A percentile compares a stretch with the other conserved stretches of the same genome.
Conservation (phyloP, 2,329 filamentous ascomycete genomes). For the Calonectria pseudoreteaudii region DNA sequence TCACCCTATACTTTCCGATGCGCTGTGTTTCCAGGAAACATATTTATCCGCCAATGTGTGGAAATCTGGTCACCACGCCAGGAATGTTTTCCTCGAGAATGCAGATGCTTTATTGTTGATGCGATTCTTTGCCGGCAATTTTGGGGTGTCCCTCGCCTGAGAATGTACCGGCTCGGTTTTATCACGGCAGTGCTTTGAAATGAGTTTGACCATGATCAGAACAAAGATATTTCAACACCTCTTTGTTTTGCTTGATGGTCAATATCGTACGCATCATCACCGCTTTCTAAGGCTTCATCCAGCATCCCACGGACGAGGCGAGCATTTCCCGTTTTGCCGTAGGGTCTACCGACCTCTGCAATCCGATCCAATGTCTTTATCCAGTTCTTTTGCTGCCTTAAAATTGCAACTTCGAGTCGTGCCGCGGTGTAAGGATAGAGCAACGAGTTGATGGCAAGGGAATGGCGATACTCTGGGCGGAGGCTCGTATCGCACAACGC, state of each 20-base stretch:
- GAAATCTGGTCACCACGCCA: no score
- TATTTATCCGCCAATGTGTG: no score
- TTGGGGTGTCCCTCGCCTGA: no score
- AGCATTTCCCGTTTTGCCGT: conserved; percentile 26
- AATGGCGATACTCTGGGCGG: conserved; percentile 24
- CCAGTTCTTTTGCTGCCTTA: conserved; percentile 31
- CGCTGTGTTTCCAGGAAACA: no score
- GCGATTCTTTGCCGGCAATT: no score
- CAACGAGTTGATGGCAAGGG: conserved; percentile 41
- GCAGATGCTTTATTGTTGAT: no score
- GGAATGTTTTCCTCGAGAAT: no score
- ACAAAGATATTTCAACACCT: conserved; percentile 32
- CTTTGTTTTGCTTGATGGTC: conserved; percentile 24
- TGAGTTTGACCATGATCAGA: conserved; percentile 6
- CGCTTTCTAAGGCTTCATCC: conserved; percentile 25
- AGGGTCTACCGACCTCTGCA: conserved; percentile 23
- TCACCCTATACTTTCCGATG: neutral
- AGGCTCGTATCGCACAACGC: conserved; percentile 33
- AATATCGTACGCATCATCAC: conserved; percentile 29
- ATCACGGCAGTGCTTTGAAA: no score
- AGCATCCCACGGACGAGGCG: conserved; percentile 27
- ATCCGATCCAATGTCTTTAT: conserved; percentile 21
- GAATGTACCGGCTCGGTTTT: no score
- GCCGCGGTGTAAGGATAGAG: conserved; percentile 43
- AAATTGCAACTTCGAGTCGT: conserved; percentile 38